These are phyloP conservation scores for Oldenlandia corymbosa DNA, from an alignment of 257 asterid genomes.

Conservation along the genomic window DNA sequence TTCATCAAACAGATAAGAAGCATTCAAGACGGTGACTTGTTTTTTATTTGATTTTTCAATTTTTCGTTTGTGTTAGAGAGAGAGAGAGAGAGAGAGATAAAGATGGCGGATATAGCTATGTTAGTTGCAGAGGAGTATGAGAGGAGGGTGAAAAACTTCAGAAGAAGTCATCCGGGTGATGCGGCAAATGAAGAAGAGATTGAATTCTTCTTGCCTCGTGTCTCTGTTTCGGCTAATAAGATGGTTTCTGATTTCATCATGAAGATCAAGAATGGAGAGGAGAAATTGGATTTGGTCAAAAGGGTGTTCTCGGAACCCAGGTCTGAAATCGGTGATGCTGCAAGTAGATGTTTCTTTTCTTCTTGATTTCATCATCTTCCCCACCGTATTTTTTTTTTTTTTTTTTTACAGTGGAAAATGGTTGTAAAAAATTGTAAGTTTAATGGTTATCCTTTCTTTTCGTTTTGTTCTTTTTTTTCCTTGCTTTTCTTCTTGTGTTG, in stretches of 20 bases:
- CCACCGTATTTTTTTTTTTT: background rate
- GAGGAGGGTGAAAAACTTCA: conserved; percentile 60
- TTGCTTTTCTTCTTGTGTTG: background rate
- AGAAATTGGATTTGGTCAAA: conserved; percentile 6
- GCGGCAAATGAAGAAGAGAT: conserved; percentile 33
- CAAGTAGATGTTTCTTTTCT: conserved; percentile 50
- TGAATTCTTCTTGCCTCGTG: conserved; percentile 38
- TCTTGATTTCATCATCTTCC: conserved; percentile 24
- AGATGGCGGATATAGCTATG: conserved; percentile 74
- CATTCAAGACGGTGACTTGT: too few species aligned
- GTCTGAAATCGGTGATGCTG: conserved; percentile 45
- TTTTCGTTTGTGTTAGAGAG: too few species aligned
- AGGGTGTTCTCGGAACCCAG: conserved; percentile 31
- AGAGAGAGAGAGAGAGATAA: background rate
- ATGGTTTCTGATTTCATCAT: conserved; percentile 23
- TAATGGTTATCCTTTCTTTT: too few species aligned
- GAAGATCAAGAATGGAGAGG: conserved; percentile 17
- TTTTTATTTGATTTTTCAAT: too few species aligned
- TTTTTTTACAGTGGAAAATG: too few species aligned
- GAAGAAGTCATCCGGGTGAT: conserved; percentile 20
- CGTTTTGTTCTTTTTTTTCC: background rate
- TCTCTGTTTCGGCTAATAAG: conserved; percentile 19
- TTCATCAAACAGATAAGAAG: conserved; percentile 1
- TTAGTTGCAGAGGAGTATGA: conserved; percentile 81
- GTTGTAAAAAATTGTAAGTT: too few species aligned